These are phyloP conservation scores for Ceratocystis destructans DNA, from an alignment of 2,329 filamentous ascomycete species.

Conservation along the genomic window DNA sequence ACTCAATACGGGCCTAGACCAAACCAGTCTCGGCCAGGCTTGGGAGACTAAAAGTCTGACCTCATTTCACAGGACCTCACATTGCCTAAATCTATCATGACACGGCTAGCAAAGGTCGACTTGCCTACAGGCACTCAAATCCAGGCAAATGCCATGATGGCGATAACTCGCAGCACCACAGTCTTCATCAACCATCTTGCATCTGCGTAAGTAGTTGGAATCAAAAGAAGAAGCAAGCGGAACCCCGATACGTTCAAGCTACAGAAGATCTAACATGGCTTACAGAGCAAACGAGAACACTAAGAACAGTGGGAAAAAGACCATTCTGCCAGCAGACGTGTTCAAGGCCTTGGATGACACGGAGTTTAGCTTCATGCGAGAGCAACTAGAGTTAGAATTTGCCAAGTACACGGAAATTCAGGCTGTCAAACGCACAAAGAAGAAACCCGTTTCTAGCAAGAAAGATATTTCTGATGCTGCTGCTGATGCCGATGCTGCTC, in stretches of 20 bases:
- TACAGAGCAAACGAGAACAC: slow-evolving; percentile 61
- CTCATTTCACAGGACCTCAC: slow-evolving; percentile 48
- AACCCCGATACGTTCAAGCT: too few species aligned
- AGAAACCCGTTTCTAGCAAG: slow-evolving; percentile 55
- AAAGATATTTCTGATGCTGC: slow-evolving; percentile 37
- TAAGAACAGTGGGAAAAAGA: slow-evolving; percentile 55
- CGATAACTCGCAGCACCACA: slow-evolving; percentile 67
- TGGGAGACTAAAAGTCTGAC: background rate
- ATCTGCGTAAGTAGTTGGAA: slow-evolving; percentile 44
- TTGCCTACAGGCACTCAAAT: slow-evolving; percentile 71
- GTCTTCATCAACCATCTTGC: slow-evolving; percentile 74
- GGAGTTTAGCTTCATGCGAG: slow-evolving; percentile 59
- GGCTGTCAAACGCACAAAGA: slow-evolving; percentile 59
- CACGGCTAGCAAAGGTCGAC: slow-evolving; percentile 64
- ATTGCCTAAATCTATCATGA: slow-evolving; percentile 69
- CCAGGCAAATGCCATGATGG: slow-evolving; percentile 66
- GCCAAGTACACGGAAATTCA: slow-evolving; percentile 62
- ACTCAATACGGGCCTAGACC: background rate
- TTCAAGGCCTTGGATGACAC: slow-evolving; percentile 63
- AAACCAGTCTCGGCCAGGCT: background rate
- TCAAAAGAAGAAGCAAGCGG: background rate
- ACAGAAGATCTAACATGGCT: background rate
- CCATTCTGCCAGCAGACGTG: slow-evolving; percentile 61
- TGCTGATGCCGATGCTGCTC: slow-evolving; percentile 27
- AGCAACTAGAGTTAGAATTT: slow-evolving; percentile 59